Percentiles rank a stretch among this genome's conserved stretches.
These are phyloP conservation scores for Trametes versicolor DNA, from an alignment of 1,284 basidiomycete genomes.

Conservation along the genomic window DNA sequence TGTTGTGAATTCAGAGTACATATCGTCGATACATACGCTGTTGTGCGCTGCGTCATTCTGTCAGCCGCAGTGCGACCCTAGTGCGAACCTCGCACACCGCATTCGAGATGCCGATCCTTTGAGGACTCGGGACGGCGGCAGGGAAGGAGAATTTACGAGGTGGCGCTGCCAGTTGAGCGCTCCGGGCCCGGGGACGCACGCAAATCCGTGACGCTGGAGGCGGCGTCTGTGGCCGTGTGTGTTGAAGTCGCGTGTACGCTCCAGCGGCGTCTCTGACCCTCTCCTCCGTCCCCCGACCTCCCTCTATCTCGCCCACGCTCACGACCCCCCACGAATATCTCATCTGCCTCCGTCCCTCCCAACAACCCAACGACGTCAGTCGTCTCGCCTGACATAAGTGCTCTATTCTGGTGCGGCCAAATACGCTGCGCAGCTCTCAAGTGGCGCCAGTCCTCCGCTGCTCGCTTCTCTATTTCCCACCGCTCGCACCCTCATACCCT, in stretches of 20 bases:
- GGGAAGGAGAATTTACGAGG: constrained; percentile 4
- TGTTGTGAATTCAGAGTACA: no score
- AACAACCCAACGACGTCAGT: constrained; percentile 20
- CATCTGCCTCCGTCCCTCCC: constrained; percentile 14
- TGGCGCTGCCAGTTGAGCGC: constrained; percentile 4
- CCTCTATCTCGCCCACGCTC: constrained; percentile 6
- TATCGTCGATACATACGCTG: no score
- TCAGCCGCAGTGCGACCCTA: not conserved
- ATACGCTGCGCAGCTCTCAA: constrained; percentile 18
- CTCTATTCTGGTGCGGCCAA: constrained; percentile 14
- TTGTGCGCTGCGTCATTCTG: no score
- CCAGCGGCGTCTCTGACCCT: constrained; percentile 13
- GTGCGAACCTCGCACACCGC: not conserved
- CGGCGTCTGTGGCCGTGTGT: constrained; percentile 19
- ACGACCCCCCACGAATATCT: constrained; percentile 22
- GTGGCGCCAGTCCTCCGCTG: constrained; percentile 28
- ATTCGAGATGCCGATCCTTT: not conserved
- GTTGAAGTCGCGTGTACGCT: constrained; percentile 25
- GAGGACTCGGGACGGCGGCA: not conserved
- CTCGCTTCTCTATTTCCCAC: constrained; percentile 25
- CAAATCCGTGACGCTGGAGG: not conserved
- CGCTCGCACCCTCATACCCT: constrained; percentile 3
- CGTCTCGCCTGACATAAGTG: constrained; percentile 7
- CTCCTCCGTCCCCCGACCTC: constrained; percentile 5
- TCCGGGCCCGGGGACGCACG: not conserved